Evolutionary conservation across 1,284 basidiomycete genomes (phyloP), one percentile per base, ranked within the genome.

Genomic region (Meripilus lineatus): DNA sequence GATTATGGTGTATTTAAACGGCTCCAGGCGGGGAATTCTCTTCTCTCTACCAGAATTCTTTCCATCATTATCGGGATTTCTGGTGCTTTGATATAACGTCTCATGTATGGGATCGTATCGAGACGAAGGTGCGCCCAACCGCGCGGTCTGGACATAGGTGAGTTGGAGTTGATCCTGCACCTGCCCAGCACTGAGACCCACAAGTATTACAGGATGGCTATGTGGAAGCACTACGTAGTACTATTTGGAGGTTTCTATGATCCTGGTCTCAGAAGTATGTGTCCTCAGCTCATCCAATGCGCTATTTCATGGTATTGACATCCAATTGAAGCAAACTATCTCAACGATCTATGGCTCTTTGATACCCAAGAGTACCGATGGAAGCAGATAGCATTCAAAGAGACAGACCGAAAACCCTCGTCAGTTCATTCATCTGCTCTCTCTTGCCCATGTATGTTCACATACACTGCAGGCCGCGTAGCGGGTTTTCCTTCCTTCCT

Each of bases 11-110:
- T 32, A 5, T 18, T 38, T 10, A 43, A 23, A 14, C 13, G 30
- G 10, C 21, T 21, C 6, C 47, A 84, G 84, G 86, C 18, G 89
- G 90, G 10, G 89, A 93, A 62, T 93, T 89, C 54, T 92, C 91
- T 0, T 89, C 87, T 0, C 66, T 90, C 4, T 78, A 89, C 49
- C 92, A 95, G 62, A 93, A 84, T 23, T 82, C 81, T 0, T 95
- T 95, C 63, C 89, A 94, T 53, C 92, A 95, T 58, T 96, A 93
- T 58, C 79, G 89, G 33, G 90, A 94, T 55, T 82, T 93, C 57
- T 89, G 86, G 86, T 75, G 74, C 37, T 90, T 91, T 53, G 84
- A 89, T 52, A 77, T 90, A 25, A 50, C 70, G 2, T 81, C 78
- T 0, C 87, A 92, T 56, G 67, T 76, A 0, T 97, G 93, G 93